phyloP scores from a whole-genome alignment of 805 yeast genomes.

The Ogataea sp. region DNA sequence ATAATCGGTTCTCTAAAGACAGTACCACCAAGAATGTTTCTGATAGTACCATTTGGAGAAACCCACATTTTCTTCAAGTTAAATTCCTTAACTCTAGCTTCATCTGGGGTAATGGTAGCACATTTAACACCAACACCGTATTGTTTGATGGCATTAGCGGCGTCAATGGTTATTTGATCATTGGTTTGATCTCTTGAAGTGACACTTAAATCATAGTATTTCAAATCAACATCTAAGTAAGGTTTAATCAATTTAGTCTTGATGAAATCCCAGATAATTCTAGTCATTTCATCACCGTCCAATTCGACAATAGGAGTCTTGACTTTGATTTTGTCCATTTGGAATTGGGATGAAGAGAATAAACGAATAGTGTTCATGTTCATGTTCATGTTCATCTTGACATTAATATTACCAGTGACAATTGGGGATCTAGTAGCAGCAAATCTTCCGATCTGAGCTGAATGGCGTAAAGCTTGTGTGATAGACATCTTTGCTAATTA shows the following conservation, averaged over 20 bases:
- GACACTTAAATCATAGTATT: slow-evolving; percentile 69
- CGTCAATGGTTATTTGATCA: slow-evolving; percentile 69
- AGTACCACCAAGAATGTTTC: slow-evolving; percentile 76
- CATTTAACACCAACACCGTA: slow-evolving; percentile 79
- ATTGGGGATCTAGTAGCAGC: neutral
- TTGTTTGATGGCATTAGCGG: slow-evolving; percentile 66
- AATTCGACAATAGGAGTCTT: slow-evolving; percentile 68
- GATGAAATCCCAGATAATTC: slow-evolving; percentile 75
- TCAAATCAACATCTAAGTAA: slow-evolving; percentile 62
- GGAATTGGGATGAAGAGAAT: slow-evolving; percentile 18
- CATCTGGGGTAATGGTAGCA: slow-evolving; percentile 84
- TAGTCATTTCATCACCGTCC: slow-evolving; percentile 84
- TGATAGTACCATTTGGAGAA: slow-evolving; percentile 78
- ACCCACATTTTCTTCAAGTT: slow-evolving; percentile 74
- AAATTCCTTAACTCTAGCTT: slow-evolving; percentile 69
- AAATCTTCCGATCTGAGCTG: neutral
- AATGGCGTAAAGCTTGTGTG: neutral
- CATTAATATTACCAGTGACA: neutral
- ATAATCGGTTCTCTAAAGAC: slow-evolving; percentile 82
- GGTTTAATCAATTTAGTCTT: slow-evolving; percentile 62
- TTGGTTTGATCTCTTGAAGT: slow-evolving; percentile 61
- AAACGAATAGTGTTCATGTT: slow-evolving; percentile 8
- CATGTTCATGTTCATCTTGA: too few relatives aligned
- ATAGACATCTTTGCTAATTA: neutral
- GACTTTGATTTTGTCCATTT: slow-evolving; percentile 54